A percentile compares a stretch with the other conserved stretches of the same genome.
Conservation (phyloP, 1,139 yeast genomes). For the Saccharomyces pastorianus region DNA sequence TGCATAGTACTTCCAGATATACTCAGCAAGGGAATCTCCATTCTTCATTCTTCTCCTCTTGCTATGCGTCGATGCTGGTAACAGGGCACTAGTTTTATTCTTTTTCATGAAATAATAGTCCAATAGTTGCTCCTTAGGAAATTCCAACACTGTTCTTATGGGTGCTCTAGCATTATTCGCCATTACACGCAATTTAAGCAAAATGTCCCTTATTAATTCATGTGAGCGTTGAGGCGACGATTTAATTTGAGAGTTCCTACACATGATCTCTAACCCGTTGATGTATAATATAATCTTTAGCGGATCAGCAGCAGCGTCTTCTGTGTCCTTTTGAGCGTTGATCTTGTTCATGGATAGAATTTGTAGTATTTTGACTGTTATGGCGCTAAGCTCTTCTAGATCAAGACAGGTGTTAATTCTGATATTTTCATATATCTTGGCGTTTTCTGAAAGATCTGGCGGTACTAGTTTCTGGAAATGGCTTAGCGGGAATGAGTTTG, state of each 20-base stretch:
- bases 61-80: neutral
- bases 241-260: slow-evolving; percentile 19
- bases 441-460: slow-evolving; percentile 6
- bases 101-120: neutral
- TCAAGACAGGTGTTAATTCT: slow-evolving; percentile 23
- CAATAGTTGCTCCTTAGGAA: slow-evolving; percentile 12
- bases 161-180: slow-evolving; percentile 11
- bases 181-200: slow-evolving; percentile 20
- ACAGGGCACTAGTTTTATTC: slow-evolving; percentile 1
- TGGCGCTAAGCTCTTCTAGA: slow-evolving; percentile 18
- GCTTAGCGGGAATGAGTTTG: slow-evolving; percentile 24
- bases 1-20: slow-evolving; percentile 21
- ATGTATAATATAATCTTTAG: slow-evolving; percentile 14
- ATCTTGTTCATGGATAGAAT: slow-evolving; percentile 11
- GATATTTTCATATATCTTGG: slow-evolving; percentile 21
- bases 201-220: slow-evolving; percentile 14
- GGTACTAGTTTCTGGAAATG: slow-evolving; percentile 17
- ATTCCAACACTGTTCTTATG: slow-evolving; percentile 11
- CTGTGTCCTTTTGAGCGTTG: slow-evolving; percentile 4
- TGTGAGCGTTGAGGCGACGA: slow-evolving; percentile 17
- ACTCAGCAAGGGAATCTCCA: slow-evolving; percentile 23
- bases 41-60: slow-evolving; percentile 6
- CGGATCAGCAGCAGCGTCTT: neutral
- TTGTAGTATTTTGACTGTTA: slow-evolving; percentile 16
- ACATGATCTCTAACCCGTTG: slow-evolving; percentile 26